Evolutionary conservation across 441 rosid species (phyloP).

Genomic region (Aquilaria agallochum): DNA sequence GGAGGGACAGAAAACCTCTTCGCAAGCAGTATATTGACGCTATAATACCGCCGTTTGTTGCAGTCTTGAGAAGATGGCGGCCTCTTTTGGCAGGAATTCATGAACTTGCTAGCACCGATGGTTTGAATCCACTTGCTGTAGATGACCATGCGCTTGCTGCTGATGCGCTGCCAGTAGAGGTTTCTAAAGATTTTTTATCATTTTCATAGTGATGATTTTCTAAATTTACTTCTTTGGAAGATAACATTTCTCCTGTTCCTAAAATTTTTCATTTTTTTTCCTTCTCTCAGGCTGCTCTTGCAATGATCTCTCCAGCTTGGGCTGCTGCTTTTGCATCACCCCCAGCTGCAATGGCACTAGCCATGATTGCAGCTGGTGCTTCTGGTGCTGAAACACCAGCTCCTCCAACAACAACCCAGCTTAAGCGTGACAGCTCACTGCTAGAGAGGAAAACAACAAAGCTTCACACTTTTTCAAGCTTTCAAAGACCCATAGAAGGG

Average conservation of each 20-base stretch:
- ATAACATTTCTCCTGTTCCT: background rate
- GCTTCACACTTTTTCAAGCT: conserved; percentile 90
- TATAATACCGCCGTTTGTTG: conserved; percentile 95
- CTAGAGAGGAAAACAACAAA: conserved; percentile 79
- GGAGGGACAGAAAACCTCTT: conserved; percentile 80
- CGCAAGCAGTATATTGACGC: conserved; percentile 95
- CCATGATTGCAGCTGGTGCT: conserved; percentile 99
- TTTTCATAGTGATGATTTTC: conserved; percentile 15
- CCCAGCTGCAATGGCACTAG: conserved; percentile 99
- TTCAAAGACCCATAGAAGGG: conserved; percentile 78
- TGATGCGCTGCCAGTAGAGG: conserved; percentile 94
- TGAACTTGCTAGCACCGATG: conserved; percentile 98
- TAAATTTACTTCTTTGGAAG: background rate
- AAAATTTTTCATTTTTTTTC: background rate
- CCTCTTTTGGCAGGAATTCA: conserved; percentile 97
- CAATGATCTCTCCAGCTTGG: conserved; percentile 97
- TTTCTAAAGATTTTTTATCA: conserved; percentile 26
- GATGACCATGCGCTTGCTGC: conserved; percentile 99
- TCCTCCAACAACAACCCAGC: conserved; percentile 57
- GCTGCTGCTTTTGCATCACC: conserved; percentile 99
- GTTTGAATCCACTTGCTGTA: conserved; percentile 89
- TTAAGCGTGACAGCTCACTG: conserved; percentile 80
- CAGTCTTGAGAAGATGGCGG: conserved; percentile 97
- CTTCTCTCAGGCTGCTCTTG: conserved; percentile 77
- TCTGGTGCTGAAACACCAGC: conserved; percentile 85